phyloP scores from a whole-genome alignment of 305 asterid genomes.

The Coffea humblotiana region DNA sequence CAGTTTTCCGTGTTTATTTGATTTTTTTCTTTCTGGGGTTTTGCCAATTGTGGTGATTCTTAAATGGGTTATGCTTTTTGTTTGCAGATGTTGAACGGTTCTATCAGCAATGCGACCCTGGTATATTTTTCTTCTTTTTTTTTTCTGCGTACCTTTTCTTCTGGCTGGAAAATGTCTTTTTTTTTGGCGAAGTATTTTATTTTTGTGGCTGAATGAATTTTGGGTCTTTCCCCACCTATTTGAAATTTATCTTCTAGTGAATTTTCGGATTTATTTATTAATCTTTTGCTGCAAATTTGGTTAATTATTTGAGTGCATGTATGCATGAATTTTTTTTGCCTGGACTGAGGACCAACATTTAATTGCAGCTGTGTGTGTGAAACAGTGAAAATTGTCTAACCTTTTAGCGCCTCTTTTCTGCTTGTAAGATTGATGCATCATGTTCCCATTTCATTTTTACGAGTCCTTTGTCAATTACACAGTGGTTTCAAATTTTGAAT shows the following conservation, averaged over 20 bases:
- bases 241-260: not conserved
- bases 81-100: slow-evolving; percentile 36
- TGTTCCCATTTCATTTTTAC: not conserved
- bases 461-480: not conserved
- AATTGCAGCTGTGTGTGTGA: not conserved
- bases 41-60: not conserved
- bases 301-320: not conserved
- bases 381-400: not conserved
- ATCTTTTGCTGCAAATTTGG: not conserved
- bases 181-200: not conserved
- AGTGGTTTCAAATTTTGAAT: not conserved
- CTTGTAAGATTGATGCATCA: not conserved
- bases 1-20: not conserved
- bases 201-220: not conserved
- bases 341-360: not conserved
- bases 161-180: not conserved
- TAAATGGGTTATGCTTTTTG: not conserved
- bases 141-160: not conserved
- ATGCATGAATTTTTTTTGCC: not conserved
- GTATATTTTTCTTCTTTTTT: slow-evolving; percentile 6
- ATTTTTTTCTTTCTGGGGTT: not conserved
- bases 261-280: not conserved
- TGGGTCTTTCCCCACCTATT: not conserved
- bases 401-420: not conserved
- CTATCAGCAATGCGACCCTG: slow-evolving; percentile 41